phyloP scores from a whole-genome alignment of 441 rosid genomes.

The Gossypium davidsonii region DNA sequence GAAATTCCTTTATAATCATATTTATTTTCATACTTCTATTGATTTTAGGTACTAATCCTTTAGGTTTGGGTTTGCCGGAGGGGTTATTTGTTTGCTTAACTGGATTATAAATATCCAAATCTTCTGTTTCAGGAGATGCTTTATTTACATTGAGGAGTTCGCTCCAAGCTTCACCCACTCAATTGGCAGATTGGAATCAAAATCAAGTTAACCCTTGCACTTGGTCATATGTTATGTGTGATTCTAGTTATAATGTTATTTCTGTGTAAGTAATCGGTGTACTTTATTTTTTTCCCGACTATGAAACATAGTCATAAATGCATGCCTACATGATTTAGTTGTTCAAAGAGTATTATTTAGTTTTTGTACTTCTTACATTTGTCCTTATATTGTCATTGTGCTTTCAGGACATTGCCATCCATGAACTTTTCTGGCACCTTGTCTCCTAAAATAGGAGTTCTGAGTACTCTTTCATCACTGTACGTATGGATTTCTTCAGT shows the following conservation, averaged over 20 bases:
- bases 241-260: constrained; percentile 39
- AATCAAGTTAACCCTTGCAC: constrained; percentile 86
- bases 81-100: constrained; percentile 13
- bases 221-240: constrained; percentile 80
- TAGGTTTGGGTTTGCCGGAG: neutral
- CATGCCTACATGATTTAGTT: neutral
- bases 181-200: constrained; percentile 72
- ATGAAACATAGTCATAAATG: neutral
- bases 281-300: neutral
- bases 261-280: constrained; percentile 59
- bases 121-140: constrained; percentile 63
- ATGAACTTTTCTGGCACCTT: constrained; percentile 70
- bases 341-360: neutral
- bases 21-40: neutral
- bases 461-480: constrained; percentile 61
- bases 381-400: constrained; percentile 11
- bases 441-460: constrained; percentile 57
- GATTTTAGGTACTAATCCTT: constrained; percentile 12
- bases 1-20: neutral
- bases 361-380: constrained; percentile 11
- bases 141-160: constrained; percentile 55
- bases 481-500: constrained; percentile 30
- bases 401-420: constrained; percentile 68
- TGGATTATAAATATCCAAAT: constrained; percentile 14
- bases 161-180: constrained; percentile 39